Base-by-base conservation (phyloP, 495 filamentous ascomycete species). In the Xylaria palmicola region DNA sequence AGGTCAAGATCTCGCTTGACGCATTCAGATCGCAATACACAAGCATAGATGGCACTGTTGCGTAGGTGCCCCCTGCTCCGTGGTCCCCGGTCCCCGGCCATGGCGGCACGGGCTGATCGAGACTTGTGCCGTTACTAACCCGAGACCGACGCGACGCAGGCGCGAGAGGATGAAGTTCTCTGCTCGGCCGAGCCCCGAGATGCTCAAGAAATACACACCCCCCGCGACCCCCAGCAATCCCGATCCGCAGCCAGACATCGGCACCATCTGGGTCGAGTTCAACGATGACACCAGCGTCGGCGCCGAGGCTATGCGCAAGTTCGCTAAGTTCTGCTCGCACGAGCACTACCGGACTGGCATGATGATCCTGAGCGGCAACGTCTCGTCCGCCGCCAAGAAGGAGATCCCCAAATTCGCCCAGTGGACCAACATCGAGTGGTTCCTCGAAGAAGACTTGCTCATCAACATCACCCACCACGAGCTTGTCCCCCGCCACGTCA, bases 381-480 rank as follows among this genome's bases (percentile, higher is more conserved):
- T 96, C 58, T 93, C 91, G 0, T 80, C 90, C 4, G 87, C 92
- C 26, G 94, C 92, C 39, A 83, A 95, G 68, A 93, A 90, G 75
- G 85, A 91, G 66, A 86, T 96, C 63, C 86, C 89, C 20, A 82
- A 82, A 13, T 84, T 85, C 39, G 81, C 86, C 64, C 77, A 84
- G 68, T 84, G 89, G 75, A 84, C 82, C 39, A 85, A 90, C 67
- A 90, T 97, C 68, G 94, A 98, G 80, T 89, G 89, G 66, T 98
- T 98, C 82, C 81, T 92, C 60, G 95, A 98, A 78, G 87, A 92
- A 76, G 93, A 98, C 76, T 76, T 98, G 68, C 82, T 98, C 45
- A 92, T 98, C 70, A 98, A 98, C 76, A 98, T 98, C 74, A 98
- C 93, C 24, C 91, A 92, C 70, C 94, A 98, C 78, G 92, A 98